Evolutionary conservation across 345 rosid genomes (phyloP).

Genomic region (Hibiscus mutabilis): DNA sequence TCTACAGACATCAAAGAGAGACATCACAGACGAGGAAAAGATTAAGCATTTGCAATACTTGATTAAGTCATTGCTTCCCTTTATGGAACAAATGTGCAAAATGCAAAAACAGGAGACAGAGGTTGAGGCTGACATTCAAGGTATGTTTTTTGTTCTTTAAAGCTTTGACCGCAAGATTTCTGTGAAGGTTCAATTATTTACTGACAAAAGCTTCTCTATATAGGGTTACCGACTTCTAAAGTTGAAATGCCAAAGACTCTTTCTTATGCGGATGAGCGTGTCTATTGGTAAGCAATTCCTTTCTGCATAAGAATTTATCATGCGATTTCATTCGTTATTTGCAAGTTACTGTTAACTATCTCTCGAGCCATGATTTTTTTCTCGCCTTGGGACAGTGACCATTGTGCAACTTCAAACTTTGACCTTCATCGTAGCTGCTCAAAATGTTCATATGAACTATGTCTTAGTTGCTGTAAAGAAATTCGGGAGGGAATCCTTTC

Average conservation of each 20-base stretch:
- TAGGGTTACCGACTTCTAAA: conserved; percentile 23
- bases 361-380: background rate
- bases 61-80: conserved; percentile 50
- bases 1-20: conserved; percentile 51
- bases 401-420: conserved; percentile 80
- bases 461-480: conserved; percentile 78
- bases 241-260: conserved; percentile 31
- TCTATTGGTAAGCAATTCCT: conserved; percentile 54
- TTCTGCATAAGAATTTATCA: background rate
- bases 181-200: background rate
- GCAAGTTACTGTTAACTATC: conserved; percentile 10
- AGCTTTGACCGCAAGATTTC: conserved; percentile 1
- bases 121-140: conserved; percentile 51
- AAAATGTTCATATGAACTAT: conserved; percentile 65
- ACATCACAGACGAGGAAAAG: conserved; percentile 37
- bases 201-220: conserved; percentile 17
- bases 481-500: conserved; percentile 44
- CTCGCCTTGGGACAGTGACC: conserved; percentile 44
- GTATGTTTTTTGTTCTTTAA: conserved; percentile 21
- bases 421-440: conserved; percentile 83
- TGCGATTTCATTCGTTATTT: conserved; percentile 1
- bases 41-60: conserved; percentile 45
- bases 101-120: conserved; percentile 49
- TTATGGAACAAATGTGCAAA: conserved; percentile 39
- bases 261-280: conserved; percentile 58